phyloP scores from a whole-genome alignment of 805 yeast species.

The Suhomyces vadensis region DNA sequence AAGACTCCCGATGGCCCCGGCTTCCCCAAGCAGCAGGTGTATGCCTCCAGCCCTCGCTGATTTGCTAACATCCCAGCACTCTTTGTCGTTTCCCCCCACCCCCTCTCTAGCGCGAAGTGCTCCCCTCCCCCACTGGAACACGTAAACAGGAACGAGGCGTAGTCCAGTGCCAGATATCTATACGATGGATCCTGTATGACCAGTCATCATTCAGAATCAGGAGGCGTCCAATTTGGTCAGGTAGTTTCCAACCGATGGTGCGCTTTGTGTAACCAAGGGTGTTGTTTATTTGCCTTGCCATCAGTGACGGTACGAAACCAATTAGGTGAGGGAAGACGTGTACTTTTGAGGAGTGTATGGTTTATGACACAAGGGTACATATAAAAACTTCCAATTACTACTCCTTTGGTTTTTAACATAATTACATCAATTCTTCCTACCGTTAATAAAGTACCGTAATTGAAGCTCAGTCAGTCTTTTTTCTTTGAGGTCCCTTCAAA shows the following conservation, averaged over 20 bases:
- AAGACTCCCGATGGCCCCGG: background rate
- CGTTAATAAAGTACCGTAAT: background rate
- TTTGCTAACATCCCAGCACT: too few relatives aligned
- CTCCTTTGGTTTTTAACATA: too few relatives aligned
- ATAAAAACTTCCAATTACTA: background rate
- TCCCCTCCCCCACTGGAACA: background rate
- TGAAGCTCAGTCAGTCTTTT: background rate
- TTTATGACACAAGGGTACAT: background rate
- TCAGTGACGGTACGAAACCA: background rate
- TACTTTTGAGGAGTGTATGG: background rate
- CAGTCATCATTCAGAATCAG: background rate
- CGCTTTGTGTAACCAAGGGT: constrained; percentile 2
- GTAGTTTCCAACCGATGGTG: background rate
- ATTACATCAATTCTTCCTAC: too few relatives aligned
- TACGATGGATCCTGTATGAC: too few relatives aligned
- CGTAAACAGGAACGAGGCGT: background rate
- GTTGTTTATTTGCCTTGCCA: constrained; percentile 1
- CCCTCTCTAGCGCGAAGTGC: too few relatives aligned
- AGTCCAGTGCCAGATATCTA: background rate
- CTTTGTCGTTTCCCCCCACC: too few relatives aligned
- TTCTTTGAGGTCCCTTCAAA: background rate
- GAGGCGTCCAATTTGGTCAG: constrained; percentile 2
- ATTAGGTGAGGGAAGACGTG: background rate
- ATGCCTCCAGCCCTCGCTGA: too few relatives aligned
- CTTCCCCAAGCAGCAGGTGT: background rate